Evolutionary conservation across 2,329 filamentous ascomycete genomes (phyloP).

Genomic region (Podosphaera aphanis): DNA sequence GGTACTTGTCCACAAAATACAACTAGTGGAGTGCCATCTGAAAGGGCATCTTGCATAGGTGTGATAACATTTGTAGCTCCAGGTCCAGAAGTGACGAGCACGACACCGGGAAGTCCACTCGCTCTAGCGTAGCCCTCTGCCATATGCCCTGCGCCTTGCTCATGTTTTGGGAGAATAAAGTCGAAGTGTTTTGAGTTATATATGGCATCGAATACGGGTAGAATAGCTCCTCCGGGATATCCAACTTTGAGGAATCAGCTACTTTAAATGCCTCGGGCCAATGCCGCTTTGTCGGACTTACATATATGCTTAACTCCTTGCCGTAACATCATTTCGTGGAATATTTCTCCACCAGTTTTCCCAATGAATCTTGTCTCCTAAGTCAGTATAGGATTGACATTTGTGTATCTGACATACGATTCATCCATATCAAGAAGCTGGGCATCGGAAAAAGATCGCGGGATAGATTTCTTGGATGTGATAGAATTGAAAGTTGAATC

Average conservation of each 20-base stretch:
- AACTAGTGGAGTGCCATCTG: constrained; percentile 85
- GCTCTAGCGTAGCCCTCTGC: constrained; percentile 90
- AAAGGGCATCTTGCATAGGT: constrained; percentile 85
- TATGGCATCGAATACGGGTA: constrained; percentile 95
- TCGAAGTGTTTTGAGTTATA: constrained; percentile 96
- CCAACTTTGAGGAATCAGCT: constrained; percentile 29
- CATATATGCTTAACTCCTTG: constrained; percentile 84
- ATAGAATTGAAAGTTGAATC: constrained; percentile 35
- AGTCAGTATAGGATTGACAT: constrained; percentile 3
- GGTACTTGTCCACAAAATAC: constrained; percentile 89
- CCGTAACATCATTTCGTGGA: constrained; percentile 97
- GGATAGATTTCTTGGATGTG: constrained; percentile 26
- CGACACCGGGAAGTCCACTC: constrained; percentile 81
- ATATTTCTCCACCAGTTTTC: constrained; percentile 86
- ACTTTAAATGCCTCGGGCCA: neutral
- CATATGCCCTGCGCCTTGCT: constrained; percentile 97
- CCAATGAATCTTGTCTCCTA: constrained; percentile 57
- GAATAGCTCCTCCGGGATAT: constrained; percentile 86
- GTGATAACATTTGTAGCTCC: constrained; percentile 94
- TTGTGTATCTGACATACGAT: constrained; percentile 34
- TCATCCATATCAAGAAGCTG: constrained; percentile 48
- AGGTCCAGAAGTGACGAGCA: constrained; percentile 87
- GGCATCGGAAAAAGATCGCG: constrained; percentile 42
- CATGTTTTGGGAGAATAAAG: constrained; percentile 84
- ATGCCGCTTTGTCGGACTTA: constrained; percentile 25